Evolutionary conservation across 139 green algal species (phyloP), one percentile per base, ranked within the genome.

Genomic region (Chlamydomonas sp.): DNA sequence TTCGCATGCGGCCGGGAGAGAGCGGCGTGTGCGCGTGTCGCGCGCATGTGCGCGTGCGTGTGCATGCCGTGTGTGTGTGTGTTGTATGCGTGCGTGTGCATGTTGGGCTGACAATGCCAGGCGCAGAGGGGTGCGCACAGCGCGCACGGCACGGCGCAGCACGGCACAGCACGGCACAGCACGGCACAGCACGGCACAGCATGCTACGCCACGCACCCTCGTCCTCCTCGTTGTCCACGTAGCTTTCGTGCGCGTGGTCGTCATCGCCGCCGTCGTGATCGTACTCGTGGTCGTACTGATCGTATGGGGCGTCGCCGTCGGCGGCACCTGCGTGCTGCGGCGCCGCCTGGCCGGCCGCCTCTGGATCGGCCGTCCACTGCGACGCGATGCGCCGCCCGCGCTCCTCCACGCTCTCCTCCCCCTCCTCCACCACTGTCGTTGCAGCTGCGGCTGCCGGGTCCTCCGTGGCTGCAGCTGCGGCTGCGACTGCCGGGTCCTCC

Each of bases 391-490:
- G 28, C 3, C 31, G 58, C 4, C 58, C 58, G 22, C 28, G 28
- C 58, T 66, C 58, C 31, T 66, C 30, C 4, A 10, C 58, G 10
- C 30, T 66, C 58, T 66, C 58, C 30, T 38, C 58, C 30, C n/a
- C n/a, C 43, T 54, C 43, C 43, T 54, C 43, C 43, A 26, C 16
- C 43, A 26, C 43, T 26, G 13, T 54, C 43, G 20, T 54, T 20
- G 43, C 43, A 54, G 16, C 54, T 33, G 47, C 66, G n/a, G 70
- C 74, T 13, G 72, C 72, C 29, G 72, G 8, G 30, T 73, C 73
- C 2, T 59, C 31, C 24, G 31, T 49, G 5, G 20, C 34, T n/a
- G n/a, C n/a, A n/a, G n/a, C n/a, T n/a, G n/a, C 68, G n/a, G 69
- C 54, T 33, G 47, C 66, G n/a, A 66, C 74, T 13, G 72, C 72